phyloP scores from a whole-genome alignment of 768 basidiomycete species.

The Boletellus sp. region DNA sequence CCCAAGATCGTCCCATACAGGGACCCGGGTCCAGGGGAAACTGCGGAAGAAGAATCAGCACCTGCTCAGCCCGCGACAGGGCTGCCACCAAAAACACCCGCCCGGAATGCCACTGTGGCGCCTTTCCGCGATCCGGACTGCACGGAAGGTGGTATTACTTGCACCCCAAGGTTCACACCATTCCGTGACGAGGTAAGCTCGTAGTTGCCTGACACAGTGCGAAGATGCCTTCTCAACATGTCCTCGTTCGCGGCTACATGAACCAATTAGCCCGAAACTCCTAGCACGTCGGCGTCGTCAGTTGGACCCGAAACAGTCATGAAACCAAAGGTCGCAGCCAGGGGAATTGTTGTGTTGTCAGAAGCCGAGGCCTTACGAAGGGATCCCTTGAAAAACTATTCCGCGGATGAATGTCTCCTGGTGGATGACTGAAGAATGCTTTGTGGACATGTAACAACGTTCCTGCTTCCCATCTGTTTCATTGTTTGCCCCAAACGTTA shows the following conservation, averaged over 20 bases:
- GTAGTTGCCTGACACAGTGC: conserved; percentile 5
- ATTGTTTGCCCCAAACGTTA: conserved; percentile 1
- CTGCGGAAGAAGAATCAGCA: conserved; percentile 19
- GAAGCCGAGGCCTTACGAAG: conserved; percentile 78
- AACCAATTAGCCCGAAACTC: conserved; percentile 18
- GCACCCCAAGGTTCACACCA: conserved; percentile 61
- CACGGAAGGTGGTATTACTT: conserved; percentile 30
- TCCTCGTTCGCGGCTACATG: not conserved
- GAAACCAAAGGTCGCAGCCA: conserved; percentile 54
- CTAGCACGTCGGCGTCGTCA: conserved; percentile 27
- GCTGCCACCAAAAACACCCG: conserved; percentile 34
- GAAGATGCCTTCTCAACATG: conserved; percentile 3
- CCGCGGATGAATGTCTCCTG: conserved; percentile 17
- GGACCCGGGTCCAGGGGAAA: conserved; percentile 52
- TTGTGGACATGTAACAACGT: conserved; percentile 1
- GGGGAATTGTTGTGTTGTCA: conserved; percentile 43
- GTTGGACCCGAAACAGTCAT: conserved; percentile 56
- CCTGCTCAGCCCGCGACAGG: conserved; percentile 32
- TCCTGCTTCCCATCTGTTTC: conserved; percentile 16
- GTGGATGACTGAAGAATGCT: conserved; percentile 22
- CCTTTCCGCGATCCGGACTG: conserved; percentile 39
- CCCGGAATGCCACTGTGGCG: conserved; percentile 31
- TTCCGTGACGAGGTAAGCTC: conserved; percentile 67
- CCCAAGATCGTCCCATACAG: conserved; percentile 64
- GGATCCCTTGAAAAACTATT: conserved; percentile 79